phyloP scores from a whole-genome alignment of 1,284 basidiomycete species.

The Ustilago esculenta region DNA sequence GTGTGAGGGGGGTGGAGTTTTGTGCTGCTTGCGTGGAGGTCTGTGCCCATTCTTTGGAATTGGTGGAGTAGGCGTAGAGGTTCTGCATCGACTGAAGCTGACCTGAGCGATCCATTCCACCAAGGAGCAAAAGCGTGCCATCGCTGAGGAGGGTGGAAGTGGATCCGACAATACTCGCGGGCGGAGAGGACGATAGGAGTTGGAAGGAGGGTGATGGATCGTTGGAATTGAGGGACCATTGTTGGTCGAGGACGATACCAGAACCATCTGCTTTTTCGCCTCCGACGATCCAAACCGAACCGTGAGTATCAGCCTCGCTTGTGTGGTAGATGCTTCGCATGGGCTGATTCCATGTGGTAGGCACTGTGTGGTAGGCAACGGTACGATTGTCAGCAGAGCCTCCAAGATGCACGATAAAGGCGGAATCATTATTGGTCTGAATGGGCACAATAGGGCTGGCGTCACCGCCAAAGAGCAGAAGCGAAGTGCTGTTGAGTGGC shows the following conservation, averaged over 20 bases:
- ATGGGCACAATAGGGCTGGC: slow-evolving; percentile 28
- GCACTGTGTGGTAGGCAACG: slow-evolving; percentile 13
- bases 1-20: neutral
- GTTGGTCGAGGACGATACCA: slow-evolving; percentile 37
- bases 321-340: slow-evolving; percentile 54
- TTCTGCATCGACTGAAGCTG: slow-evolving; percentile 48
- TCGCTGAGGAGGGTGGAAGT: slow-evolving; percentile 58
- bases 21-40: slow-evolving; percentile 16
- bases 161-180: slow-evolving; percentile 43
- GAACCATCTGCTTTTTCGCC: slow-evolving; percentile 60
- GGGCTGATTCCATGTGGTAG: slow-evolving; percentile 52
- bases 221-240: slow-evolving; percentile 35
- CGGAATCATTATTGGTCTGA: slow-evolving; percentile 57
- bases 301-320: slow-evolving; percentile 43
- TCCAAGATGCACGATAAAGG: slow-evolving; percentile 46
- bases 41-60: slow-evolving; percentile 32
- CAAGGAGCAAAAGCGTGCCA: slow-evolving; percentile 54
- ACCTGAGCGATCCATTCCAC: slow-evolving; percentile 44
- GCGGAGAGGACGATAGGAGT: slow-evolving; percentile 16
- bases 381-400: slow-evolving; percentile 18
- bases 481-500: slow-evolving; percentile 38
- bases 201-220: slow-evolving; percentile 24
- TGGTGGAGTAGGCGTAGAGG: slow-evolving; percentile 42
- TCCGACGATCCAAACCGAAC: slow-evolving; percentile 53
- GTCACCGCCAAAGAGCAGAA: slow-evolving; percentile 60